A percentile compares a stretch with the other conserved stretches of the same genome.
Conservation (phyloP, 2,329 filamentous ascomycete species). For the Lasiodiplodia hormozganensis region DNA sequence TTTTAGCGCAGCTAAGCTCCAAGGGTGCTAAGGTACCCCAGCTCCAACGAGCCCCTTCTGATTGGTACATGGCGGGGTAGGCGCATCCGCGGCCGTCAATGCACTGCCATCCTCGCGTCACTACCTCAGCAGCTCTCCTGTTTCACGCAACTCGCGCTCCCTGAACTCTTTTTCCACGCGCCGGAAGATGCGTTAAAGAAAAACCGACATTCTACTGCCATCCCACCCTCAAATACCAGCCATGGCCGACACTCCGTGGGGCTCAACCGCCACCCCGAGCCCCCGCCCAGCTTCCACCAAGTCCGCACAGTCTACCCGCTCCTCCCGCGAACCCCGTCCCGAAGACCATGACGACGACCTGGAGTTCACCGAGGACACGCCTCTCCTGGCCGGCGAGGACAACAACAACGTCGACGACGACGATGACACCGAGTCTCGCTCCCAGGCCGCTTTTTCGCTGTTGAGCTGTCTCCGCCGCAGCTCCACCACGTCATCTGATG, state of each 20-base stretch:
- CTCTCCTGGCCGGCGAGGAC: constrained; percentile 45
- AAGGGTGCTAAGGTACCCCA: constrained; percentile 7
- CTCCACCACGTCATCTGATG: constrained; percentile 31
- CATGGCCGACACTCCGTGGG: constrained; percentile 47
- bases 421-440: constrained; percentile 31
- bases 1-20: constrained; percentile 18
- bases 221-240: constrained; percentile 4
- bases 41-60: background rate
- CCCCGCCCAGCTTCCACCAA: constrained; percentile 47
- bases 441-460: constrained; percentile 46
- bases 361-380: constrained; percentile 48
- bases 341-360: constrained; percentile 28
- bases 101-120: constrained; percentile 25
- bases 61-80: constrained; percentile 1
- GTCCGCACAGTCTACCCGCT: constrained; percentile 45
- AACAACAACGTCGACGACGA: constrained; percentile 35
- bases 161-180: background rate
- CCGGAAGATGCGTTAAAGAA: constrained; percentile 18
- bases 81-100: constrained; percentile 8
- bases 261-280: constrained; percentile 45
- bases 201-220: background rate
- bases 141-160: constrained; percentile 4
- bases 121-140: constrained; percentile 11
- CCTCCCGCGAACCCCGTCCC: constrained; percentile 31
- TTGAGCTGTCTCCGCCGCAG: constrained; percentile 43